phyloP scores from a whole-genome alignment of 768 basidiomycete genomes.

The Multifurca ochricompacta region DNA sequence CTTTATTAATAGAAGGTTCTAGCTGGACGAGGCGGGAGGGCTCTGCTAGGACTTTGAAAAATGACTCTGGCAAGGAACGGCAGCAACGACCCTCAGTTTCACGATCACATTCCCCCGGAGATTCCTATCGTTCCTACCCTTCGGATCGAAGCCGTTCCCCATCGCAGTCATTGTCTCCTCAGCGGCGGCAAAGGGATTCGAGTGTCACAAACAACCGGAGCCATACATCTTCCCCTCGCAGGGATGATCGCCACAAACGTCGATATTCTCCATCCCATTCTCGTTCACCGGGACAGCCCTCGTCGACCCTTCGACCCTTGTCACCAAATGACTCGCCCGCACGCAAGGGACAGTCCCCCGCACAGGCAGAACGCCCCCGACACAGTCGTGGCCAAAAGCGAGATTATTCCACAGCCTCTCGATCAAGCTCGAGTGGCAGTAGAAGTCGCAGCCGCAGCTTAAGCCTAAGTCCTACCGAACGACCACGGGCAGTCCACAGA shows the following conservation, averaged over 20 bases:
- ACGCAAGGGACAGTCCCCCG: constrained; percentile 8
- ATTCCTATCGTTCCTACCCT: constrained; percentile 55
- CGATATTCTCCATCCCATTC: constrained; percentile 27
- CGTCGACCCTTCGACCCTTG: constrained; percentile 11
- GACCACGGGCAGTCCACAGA: constrained; percentile 52
- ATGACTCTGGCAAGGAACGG: constrained; percentile 34
- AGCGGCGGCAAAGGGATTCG: constrained; percentile 45
- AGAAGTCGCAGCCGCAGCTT: constrained; percentile 38
- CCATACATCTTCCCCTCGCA: constrained; percentile 43
- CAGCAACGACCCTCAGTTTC: constrained; percentile 44
- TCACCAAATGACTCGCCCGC: constrained; percentile 14
- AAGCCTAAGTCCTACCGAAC: constrained; percentile 41
- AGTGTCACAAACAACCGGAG: constrained; percentile 40
- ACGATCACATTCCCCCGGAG: constrained; percentile 47
- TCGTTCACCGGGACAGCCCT: constrained; percentile 23
- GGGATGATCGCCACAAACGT: constrained; percentile 30
- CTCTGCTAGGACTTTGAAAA: constrained; percentile 34
- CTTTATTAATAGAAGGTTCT: constrained; percentile 8
- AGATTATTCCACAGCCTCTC: constrained; percentile 44
- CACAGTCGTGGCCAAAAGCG: constrained; percentile 29
- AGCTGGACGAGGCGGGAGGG: constrained; percentile 66
- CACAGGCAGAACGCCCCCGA: neutral
- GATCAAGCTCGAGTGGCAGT: constrained; percentile 48
- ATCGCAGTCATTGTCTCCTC: constrained; percentile 55
- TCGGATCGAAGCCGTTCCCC: constrained; percentile 61